Evolutionary conservation across 441 rosid genomes (phyloP).

Genomic region (Breynia disticha): DNA sequence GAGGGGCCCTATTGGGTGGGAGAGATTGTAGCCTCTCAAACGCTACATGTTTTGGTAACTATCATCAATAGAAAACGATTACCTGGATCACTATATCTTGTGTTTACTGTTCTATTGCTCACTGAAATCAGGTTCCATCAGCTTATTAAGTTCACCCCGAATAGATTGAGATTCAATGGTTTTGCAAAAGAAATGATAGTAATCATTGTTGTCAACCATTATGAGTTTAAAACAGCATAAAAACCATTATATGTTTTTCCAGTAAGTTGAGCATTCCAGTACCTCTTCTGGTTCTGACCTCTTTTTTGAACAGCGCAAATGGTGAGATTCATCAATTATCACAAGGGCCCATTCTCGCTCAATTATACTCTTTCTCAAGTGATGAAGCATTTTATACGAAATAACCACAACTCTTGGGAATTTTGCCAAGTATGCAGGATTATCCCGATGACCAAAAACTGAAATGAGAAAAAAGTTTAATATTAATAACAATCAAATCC

Average conservation of each 20-base stretch:
- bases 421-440: slow-evolving; percentile 55
- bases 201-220: background rate
- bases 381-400: slow-evolving; percentile 84
- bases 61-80: too few species aligned
- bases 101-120: too few species aligned
- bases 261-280: slow-evolving; percentile 6
- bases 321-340: slow-evolving; percentile 95
- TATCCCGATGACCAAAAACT: slow-evolving; percentile 82
- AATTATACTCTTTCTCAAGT: slow-evolving; percentile 56
- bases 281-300: slow-evolving; percentile 69
- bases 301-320: slow-evolving; percentile 70
- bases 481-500: slow-evolving; percentile 2
- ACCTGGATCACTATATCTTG: too few species aligned
- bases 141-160: too few species aligned
- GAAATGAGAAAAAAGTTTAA: slow-evolving; percentile 17
- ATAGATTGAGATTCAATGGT: too few species aligned
- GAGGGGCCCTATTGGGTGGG: too few species aligned
- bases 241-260: background rate
- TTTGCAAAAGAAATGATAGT: too few species aligned
- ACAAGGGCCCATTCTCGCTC: slow-evolving; percentile 75
- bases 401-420: slow-evolving; percentile 83
- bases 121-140: too few species aligned
- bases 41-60: too few species aligned
- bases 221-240: background rate
- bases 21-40: too few species aligned